These are phyloP conservation scores for Chenopodium quinoa DNA, from an alignment of 148 eudicot species.

Conservation along the genomic window DNA sequence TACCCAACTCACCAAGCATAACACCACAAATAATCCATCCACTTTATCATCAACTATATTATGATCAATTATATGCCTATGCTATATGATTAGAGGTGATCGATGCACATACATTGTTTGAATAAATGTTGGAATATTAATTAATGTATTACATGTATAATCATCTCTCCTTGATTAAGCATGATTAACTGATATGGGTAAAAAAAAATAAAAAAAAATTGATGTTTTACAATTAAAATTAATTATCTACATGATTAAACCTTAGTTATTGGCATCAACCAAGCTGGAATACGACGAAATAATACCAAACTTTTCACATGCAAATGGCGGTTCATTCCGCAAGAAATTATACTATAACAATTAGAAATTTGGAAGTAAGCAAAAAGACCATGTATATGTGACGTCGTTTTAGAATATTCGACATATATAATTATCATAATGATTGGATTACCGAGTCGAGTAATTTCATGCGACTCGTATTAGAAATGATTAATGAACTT, in stretches of 20 bases:
- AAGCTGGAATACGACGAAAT: conserved; percentile 4
- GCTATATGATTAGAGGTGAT: neutral
- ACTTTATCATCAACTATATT: neutral
- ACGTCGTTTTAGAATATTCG: neutral
- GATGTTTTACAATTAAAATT: neutral
- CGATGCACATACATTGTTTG: neutral
- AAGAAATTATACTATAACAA: neutral
- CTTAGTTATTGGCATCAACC: conserved; percentile 5
- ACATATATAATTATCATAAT: neutral
- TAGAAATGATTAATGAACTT: neutral
- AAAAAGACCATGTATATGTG: neutral
- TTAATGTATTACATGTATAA: too few species aligned
- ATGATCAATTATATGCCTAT: neutral
- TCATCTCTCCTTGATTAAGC: too few species aligned
- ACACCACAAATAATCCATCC: neutral
- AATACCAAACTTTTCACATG: conserved; percentile 14
- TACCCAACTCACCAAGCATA: neutral
- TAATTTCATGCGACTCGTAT: neutral
- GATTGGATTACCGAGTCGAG: neutral
- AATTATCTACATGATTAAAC: neutral
- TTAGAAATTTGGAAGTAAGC: neutral
- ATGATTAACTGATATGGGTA: neutral
- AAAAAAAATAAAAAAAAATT: too few species aligned
- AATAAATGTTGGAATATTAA: too few species aligned
- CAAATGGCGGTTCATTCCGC: neutral